Evolutionary conservation across 805 yeast genomes (phyloP), one percentile per base, ranked within the genome.

Genomic region (Wickerhamiella sergipiensis): DNA sequence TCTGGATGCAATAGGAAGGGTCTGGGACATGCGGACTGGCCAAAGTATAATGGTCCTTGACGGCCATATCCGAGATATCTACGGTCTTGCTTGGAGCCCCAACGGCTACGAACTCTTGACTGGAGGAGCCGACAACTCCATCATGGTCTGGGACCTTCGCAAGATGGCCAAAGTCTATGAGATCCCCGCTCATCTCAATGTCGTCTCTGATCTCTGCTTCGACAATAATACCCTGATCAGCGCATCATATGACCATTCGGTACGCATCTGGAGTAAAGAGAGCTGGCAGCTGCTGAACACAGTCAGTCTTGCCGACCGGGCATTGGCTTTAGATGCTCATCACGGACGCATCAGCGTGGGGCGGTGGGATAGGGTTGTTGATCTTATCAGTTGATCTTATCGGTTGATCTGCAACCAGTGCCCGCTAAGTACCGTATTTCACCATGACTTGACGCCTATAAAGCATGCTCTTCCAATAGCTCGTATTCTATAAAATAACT

Each of bases 1-100:
- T 0, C 67, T 83, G 8, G 97, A 89, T 64, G 85, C 81, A 0
- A 65, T 81, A 21, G 80, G 79, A 0, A 69, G 83, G 45, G 62
- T 88, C 1, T 89, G 97, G 97, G 97, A 89, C 67, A 62, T 89
- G 42, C 67, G 97, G 50, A 71, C 83, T 0, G 97, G 97, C 3
- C 72, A 77, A 52, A 70, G 79, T 0, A 72, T 85, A 2, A 71
- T 77, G 64, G 66, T 72, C 7, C 65, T 88, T 4, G 71, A 74
- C 29, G 85, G 85, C 1, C 97, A 89, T 64, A 74, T 77, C 10
- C 76, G 79, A 53, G 87, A 87, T 0, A 76, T 90, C 1, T 79
- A 85, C 64, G 68, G 80, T 1, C 61, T 81, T 45, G 87, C 77
- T 57, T 88, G 92, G 83, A 71, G 88, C 3, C 73, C 76, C 1